These are phyloP conservation scores for Mycena leptocephala DNA, from an alignment of 768 basidiomycete species.

Conservation along the genomic window DNA sequence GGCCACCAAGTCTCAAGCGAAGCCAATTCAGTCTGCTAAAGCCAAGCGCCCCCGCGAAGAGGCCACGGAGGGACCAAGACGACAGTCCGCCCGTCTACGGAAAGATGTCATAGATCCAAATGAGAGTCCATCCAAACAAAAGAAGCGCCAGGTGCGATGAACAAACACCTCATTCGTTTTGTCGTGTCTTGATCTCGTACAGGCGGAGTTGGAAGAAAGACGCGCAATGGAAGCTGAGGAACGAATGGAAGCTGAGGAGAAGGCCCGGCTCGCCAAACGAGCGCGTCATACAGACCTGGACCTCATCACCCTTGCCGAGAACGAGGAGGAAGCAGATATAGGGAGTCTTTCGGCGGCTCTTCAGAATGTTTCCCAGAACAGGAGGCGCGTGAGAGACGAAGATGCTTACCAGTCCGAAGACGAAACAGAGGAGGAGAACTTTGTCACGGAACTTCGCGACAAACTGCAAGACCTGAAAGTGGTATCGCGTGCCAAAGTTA, in stretches of 20 bases:
- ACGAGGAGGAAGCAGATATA: constrained; percentile 65
- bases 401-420: constrained; percentile 69
- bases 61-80: constrained; percentile 66
- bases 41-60: constrained; percentile 65
- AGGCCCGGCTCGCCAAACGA: constrained; percentile 72
- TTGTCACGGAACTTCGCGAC: constrained; percentile 69
- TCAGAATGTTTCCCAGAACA: constrained; percentile 52
- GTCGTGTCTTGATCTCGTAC: neutral
- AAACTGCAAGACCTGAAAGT: constrained; percentile 72
- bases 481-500: constrained; percentile 88
- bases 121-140: constrained; percentile 76
- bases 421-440: constrained; percentile 63
- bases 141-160: constrained; percentile 74
- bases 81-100: constrained; percentile 78
- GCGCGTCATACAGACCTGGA: constrained; percentile 81
- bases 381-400: constrained; percentile 59
- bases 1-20: constrained; percentile 62
- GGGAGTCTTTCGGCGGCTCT: constrained; percentile 63
- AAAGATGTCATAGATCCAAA: constrained; percentile 62
- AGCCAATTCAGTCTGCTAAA: constrained; percentile 75
- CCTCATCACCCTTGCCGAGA: constrained; percentile 68
- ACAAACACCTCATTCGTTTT: neutral
- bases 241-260: constrained; percentile 74
- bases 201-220: constrained; percentile 69
- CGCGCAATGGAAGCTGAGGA: constrained; percentile 75